These are phyloP conservation scores for Funneliformis geosporum DNA, from an alignment of 192 early-diverging fungal genomes.

Conservation along the genomic window DNA sequence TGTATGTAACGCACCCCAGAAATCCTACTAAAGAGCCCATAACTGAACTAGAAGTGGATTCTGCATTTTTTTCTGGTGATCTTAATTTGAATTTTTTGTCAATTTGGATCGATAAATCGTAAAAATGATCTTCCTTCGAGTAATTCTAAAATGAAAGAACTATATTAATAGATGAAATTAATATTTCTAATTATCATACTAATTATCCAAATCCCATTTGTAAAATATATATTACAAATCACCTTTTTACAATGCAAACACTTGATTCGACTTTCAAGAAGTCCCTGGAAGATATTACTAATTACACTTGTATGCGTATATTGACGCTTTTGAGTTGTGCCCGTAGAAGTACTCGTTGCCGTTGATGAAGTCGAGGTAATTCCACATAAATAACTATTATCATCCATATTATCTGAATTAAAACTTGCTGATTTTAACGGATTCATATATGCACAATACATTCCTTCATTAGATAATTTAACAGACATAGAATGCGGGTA, in stretches of 20 bases:
- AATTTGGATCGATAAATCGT: constrained; percentile 44
- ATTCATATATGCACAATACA: not conserved
- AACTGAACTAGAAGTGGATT: constrained; percentile 33
- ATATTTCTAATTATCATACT: not conserved
- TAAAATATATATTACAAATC: not conserved
- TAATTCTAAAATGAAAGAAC: constrained; percentile 35
- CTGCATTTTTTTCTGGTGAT: constrained; percentile 35
- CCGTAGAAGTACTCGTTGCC: not conserved
- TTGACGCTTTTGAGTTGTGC: constrained; percentile 22
- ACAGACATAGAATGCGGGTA: constrained; percentile 34
- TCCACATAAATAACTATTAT: not conserved
- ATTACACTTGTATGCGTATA: constrained; percentile 41
- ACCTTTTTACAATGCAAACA: constrained; percentile 40
- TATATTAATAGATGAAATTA: not conserved
- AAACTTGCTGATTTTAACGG: not conserved
- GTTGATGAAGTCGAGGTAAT: not conserved
- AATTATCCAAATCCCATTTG: no score
- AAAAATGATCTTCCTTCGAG: constrained; percentile 48
- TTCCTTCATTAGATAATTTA: not conserved
- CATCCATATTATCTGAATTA: not conserved
- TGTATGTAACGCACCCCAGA: constrained; percentile 34
- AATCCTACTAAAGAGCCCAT: constrained; percentile 38
- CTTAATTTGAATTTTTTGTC: constrained; percentile 45
- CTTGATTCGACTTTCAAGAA: constrained; percentile 39
- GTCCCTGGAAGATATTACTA: constrained; percentile 46